Evolutionary conservation across 106 monocot species (phyloP).

Genomic region (Apostasia shenzhenica): DNA sequence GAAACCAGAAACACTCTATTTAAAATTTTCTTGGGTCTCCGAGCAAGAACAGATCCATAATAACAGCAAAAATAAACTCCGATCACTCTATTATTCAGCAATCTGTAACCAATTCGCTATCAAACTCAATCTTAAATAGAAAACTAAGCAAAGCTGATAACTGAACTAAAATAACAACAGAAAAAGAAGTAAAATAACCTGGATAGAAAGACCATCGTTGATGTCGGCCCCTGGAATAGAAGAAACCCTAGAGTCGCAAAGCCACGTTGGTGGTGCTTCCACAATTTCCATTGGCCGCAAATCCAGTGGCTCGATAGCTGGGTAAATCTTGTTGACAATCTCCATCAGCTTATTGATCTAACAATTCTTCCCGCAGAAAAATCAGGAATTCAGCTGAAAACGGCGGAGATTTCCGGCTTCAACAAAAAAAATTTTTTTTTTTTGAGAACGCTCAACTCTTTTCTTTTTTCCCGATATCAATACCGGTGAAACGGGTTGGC

Average conservation of each 20-base stretch:
- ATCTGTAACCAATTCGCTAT: not conserved
- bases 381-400: not conserved
- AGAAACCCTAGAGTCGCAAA: not conserved
- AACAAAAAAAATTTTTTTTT: not conserved
- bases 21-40: not conserved
- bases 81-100: not conserved
- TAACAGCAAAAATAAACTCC: not conserved
- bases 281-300: not conserved
- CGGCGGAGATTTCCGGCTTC: not conserved
- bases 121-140: not conserved
- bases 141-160: not conserved
- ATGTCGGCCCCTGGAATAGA: not conserved
- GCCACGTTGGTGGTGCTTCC: not conserved
- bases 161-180: not conserved
- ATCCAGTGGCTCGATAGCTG: not conserved
- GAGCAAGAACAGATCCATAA: not conserved
- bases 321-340: not conserved
- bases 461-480: too few relatives aligned
- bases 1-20: not conserved
- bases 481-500: too few relatives aligned
- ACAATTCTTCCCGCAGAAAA: not conserved
- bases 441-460: too few relatives aligned
- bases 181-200: not conserved
- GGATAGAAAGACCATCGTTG: not conserved
- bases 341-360: not conserved